These are phyloP conservation scores for Neurospora discreta DNA, from an alignment of 495 filamentous ascomycete species.

Conservation along the genomic window DNA sequence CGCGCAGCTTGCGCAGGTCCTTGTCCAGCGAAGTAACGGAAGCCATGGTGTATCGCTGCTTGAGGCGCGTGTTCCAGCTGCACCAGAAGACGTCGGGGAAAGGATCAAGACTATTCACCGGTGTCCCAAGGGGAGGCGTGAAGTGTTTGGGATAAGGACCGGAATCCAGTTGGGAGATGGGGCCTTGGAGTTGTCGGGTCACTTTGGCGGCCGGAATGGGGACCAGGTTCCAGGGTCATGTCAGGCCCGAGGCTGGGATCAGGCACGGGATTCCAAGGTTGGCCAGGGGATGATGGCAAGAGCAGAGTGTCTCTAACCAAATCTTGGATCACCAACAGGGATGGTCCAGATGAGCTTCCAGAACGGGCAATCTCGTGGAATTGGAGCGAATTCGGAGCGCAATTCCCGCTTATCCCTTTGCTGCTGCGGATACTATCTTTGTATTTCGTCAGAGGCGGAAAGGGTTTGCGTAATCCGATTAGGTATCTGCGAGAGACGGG, in stretches of 20 bases:
- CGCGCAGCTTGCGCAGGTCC: constrained; percentile 85
- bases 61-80: not conserved
- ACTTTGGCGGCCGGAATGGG: not conserved
- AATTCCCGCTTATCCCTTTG: not conserved
- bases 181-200: not conserved
- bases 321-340: not conserved
- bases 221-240: not conserved
- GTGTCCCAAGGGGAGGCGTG: not conserved
- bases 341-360: not conserved
- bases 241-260: not conserved
- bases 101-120: not conserved
- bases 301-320: not conserved
- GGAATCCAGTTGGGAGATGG: not conserved
- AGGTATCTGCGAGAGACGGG: not conserved
- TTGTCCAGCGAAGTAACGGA: constrained; percentile 91
- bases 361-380: not conserved
- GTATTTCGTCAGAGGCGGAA: no score
- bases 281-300: not conserved
- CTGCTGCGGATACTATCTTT: not conserved
- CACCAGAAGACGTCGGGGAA: not conserved
- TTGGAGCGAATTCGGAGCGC: not conserved
- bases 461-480: not conserved
- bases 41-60: constrained; percentile 50
- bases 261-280: not conserved
- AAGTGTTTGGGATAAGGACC: not conserved